Conservation (phyloP, 768 basidiomycete genomes). For the Lactarius quietus region DNA sequence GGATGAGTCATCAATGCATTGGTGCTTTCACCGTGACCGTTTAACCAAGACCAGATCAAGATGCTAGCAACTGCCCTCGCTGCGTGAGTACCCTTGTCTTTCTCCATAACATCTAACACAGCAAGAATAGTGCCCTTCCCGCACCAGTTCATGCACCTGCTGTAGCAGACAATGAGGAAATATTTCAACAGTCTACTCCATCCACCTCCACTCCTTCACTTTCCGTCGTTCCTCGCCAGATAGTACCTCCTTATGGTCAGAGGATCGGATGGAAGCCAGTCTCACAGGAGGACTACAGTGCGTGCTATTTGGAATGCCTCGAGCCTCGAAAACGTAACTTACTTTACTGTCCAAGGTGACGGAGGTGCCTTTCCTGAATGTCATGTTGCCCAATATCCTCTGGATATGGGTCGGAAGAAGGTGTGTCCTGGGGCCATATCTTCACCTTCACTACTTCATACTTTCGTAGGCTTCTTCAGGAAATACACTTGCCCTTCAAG, state of each 20-base stretch:
- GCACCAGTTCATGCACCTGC: slow-evolving; percentile 54
- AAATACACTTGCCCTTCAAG: slow-evolving; percentile 94
- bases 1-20: not conserved
- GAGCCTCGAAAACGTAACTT: slow-evolving; percentile 17
- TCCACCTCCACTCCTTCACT: slow-evolving; percentile 34
- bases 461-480: slow-evolving; percentile 72
- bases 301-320: slow-evolving; percentile 35
- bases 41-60: slow-evolving; percentile 7
- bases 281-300: slow-evolving; percentile 80
- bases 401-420: slow-evolving; percentile 95
- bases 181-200: slow-evolving; percentile 35
- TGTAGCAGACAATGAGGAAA: slow-evolving; percentile 60
- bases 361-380: slow-evolving; percentile 93
- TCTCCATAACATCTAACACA: slow-evolving; percentile 16
- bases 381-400: slow-evolving; percentile 94
- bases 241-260: slow-evolving; percentile 81
- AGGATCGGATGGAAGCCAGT: slow-evolving; percentile 84
- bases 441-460: not conserved
- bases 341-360: slow-evolving; percentile 47
- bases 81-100: slow-evolving; percentile 49
- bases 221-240: slow-evolving; percentile 46
- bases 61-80: slow-evolving; percentile 63
- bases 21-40: not conserved
- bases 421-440: slow-evolving; percentile 39
- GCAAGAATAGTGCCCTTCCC: slow-evolving; percentile 56